These are phyloP conservation scores for Colletotrichum viniferum DNA, from an alignment of 2,329 filamentous ascomycete genomes.

Conservation along the genomic window DNA sequence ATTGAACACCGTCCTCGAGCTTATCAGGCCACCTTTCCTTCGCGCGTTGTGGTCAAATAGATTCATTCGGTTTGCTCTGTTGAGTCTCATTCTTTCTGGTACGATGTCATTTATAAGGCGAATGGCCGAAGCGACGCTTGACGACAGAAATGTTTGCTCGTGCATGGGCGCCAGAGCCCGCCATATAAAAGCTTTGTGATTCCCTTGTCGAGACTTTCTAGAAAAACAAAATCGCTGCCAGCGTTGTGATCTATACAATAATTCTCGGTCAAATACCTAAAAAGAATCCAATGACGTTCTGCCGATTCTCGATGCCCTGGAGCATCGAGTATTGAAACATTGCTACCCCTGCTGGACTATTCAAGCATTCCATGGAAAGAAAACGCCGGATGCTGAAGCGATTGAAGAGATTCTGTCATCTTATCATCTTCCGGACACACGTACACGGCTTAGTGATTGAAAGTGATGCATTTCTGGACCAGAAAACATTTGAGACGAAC, in stretches of 20 bases:
- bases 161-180: neutral
- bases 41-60: accelerated
- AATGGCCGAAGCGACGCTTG: neutral
- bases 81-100: neutral
- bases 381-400: neutral
- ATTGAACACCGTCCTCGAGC: neutral
- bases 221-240: neutral
- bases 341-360: neutral
- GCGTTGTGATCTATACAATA: no score
- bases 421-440: neutral
- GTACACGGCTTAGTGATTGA: no score
- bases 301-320: neutral
- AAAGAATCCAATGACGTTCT: neutral
- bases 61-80: neutral
- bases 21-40: neutral
- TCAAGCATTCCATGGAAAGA: neutral
- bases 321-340: neutral
- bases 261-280: no score
- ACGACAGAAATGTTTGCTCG: neutral
- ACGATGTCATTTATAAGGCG: neutral
- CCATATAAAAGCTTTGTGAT: neutral
- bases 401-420: neutral
- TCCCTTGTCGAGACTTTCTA: neutral
- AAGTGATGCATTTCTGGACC: neutral
- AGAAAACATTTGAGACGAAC: no score